phyloP scores from a whole-genome alignment of 306 rosid genomes.

The Styphnolobium japonicum region DNA sequence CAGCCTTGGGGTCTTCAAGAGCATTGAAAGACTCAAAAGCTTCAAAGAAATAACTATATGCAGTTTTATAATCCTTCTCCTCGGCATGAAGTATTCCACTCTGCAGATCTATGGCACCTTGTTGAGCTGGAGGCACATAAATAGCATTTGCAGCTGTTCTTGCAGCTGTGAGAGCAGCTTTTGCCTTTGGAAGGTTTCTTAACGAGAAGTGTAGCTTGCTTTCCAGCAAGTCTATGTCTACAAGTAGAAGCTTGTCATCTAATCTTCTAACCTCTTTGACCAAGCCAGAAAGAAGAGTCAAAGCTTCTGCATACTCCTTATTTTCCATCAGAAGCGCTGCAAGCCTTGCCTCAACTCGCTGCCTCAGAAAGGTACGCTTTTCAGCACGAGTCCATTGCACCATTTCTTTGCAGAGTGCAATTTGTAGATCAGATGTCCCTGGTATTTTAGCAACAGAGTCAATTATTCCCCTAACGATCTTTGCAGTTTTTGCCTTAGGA shows the following conservation, averaged over 20 bases:
- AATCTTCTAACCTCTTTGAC: slow-evolving; percentile 95
- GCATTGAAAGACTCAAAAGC: slow-evolving; percentile 95
- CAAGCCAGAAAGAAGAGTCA: slow-evolving; percentile 73
- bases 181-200: slow-evolving; percentile 95
- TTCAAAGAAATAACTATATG: slow-evolving; percentile 86
- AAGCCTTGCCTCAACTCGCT: slow-evolving; percentile 93
- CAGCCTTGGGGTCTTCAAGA: slow-evolving; percentile 89
- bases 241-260: slow-evolving; percentile 95
- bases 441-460: slow-evolving; percentile 92
- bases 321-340: slow-evolving; percentile 90
- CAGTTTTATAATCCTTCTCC: slow-evolving; percentile 93
- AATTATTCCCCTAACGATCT: slow-evolving; percentile 81
- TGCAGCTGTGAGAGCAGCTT: slow-evolving; percentile 95
- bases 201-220: slow-evolving; percentile 88
- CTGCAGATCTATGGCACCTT: slow-evolving; percentile 90
- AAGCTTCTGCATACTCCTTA: slow-evolving; percentile 87
- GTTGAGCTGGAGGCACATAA: slow-evolving; percentile 97
- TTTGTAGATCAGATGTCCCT: slow-evolving; percentile 80
- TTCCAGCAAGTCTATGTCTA: slow-evolving; percentile 92
- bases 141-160: slow-evolving; percentile 96
- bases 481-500: slow-evolving; percentile 94
- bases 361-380: slow-evolving; percentile 89
- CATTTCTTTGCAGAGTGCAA: slow-evolving; percentile 88
- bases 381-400: slow-evolving; percentile 92
- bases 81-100: slow-evolving; percentile 97